phyloP scores from a whole-genome alignment of 2,329 filamentous ascomycete genomes.

The Alternaria consortialis region DNA sequence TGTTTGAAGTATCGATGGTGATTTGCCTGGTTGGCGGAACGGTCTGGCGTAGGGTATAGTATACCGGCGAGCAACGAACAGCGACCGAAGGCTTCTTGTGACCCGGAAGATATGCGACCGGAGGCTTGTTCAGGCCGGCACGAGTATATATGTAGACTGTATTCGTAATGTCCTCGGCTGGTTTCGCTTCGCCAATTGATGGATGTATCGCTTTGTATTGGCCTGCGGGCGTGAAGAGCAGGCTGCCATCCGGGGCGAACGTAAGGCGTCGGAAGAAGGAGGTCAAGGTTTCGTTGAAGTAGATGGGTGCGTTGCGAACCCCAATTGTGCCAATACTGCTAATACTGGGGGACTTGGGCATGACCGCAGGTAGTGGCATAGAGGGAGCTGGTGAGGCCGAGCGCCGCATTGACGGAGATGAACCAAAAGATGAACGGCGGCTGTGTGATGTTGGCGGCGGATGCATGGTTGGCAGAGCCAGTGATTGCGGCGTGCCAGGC shows the following conservation, averaged over 20 bases:
- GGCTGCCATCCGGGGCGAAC: constrained; percentile 93
- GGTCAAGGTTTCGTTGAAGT: constrained; percentile 95
- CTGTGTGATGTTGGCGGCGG: constrained; percentile 92
- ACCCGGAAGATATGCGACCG: constrained; percentile 91
- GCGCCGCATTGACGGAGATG: constrained; percentile 77
- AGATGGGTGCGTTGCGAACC: constrained; percentile 85
- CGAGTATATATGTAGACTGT: constrained; percentile 98
- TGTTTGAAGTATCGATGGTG: constrained; percentile 90
- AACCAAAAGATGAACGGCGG: constrained; percentile 90
- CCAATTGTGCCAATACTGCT: constrained; percentile 57
- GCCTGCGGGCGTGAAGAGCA: constrained; percentile 92
- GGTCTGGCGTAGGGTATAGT: constrained; percentile 79
- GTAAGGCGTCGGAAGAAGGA: constrained; percentile 95
- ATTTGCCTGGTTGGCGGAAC: constrained; percentile 81
- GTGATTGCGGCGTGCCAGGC: constrained; percentile 89
- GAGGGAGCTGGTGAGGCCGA: constrained; percentile 94
- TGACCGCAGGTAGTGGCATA: constrained; percentile 91
- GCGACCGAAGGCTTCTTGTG: constrained; percentile 98
- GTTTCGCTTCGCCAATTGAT: constrained; percentile 73
- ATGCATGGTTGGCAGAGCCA: constrained; percentile 88
- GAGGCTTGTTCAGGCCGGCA: constrained; percentile 95
- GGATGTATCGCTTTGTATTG: constrained; percentile 87
- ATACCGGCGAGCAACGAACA: constrained; percentile 89
- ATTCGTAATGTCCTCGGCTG: constrained; percentile 87
- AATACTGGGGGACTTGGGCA: constrained; percentile 90